Conservation (phyloP, 805 yeast species). For the Schwanniomyces polymorphus region DNA sequence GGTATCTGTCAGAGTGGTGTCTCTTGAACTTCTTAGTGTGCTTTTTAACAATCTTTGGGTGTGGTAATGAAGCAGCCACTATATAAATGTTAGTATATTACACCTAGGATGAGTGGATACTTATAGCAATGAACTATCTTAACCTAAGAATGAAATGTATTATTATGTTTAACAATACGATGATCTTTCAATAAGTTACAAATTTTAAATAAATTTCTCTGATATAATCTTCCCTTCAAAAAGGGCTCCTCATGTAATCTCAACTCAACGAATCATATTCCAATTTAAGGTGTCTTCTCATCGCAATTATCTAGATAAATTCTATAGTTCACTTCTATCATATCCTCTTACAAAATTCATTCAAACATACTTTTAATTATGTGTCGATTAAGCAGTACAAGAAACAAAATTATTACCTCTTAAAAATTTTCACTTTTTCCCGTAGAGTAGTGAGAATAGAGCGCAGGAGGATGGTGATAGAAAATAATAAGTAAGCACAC, state of each 20-base stretch:
- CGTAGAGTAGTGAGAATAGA: background rate
- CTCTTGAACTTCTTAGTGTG: slow-evolving; percentile 99
- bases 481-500: background rate
- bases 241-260: no score
- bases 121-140: background rate
- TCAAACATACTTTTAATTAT: slow-evolving; percentile 6
- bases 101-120: background rate
- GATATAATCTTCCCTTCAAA: no score
- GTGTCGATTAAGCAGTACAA: slow-evolving; percentile 4
- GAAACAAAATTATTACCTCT: background rate
- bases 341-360: background rate
- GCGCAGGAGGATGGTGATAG: background rate
- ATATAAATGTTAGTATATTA: slow-evolving; percentile 16
- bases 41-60: slow-evolving; percentile 99
- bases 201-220: no score
- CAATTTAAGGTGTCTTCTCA: no score
- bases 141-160: no score
- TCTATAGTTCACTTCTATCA: background rate
- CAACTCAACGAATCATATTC: no score
- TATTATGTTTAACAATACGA: no score
- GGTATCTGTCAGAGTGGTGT: slow-evolving; percentile 99
- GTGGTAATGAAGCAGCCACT: slow-evolving; percentile 96
- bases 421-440: slow-evolving; percentile 2
- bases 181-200: no score
- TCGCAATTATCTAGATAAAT: background rate